These are phyloP conservation scores for Colletotrichum chrysophilum DNA, from an alignment of 2,329 filamentous ascomycete genomes.

Conservation along the genomic window DNA sequence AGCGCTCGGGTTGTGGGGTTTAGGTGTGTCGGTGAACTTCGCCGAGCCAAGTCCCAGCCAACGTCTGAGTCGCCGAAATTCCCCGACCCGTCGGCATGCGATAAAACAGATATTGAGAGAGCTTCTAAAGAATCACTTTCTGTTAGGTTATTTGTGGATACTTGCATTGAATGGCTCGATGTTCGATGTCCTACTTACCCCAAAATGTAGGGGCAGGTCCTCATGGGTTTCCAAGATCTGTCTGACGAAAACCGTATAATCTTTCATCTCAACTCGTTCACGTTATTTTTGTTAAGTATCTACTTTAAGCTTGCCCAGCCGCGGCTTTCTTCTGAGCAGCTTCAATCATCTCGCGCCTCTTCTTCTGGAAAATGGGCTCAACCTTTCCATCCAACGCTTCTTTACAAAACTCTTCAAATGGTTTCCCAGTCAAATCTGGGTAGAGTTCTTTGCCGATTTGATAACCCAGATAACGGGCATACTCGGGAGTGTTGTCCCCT, in stretches of 20 bases:
- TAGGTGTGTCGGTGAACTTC: not conserved
- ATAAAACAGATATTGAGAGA: not conserved
- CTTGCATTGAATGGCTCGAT: not conserved
- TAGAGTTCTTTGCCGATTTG: conserved; percentile 57
- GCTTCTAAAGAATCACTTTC: accelerated
- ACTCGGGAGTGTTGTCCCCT: conserved; percentile 57
- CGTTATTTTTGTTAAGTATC: not conserved
- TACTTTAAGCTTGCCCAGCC: not conserved
- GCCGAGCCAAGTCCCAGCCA: not conserved
- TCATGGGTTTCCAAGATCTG: accelerated
- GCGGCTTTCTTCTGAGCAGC: not conserved
- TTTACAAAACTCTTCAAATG: not conserved
- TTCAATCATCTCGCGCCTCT: not conserved
- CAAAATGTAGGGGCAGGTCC: not conserved
- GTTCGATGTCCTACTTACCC: accelerated
- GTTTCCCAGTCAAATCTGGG: conserved; percentile 44
- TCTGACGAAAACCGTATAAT: accelerated
- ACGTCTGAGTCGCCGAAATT: not conserved
- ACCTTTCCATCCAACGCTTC: not conserved
- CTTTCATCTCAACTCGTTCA: not conserved
- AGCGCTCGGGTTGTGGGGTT: not conserved
- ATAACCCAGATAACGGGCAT: conserved; percentile 61
- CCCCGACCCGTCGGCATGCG: not conserved
- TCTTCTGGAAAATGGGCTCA: not conserved
- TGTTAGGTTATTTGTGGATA: not conserved